Conservation (phyloP, 2,329 filamentous ascomycete genomes). For the Penicillium glabrum region DNA sequence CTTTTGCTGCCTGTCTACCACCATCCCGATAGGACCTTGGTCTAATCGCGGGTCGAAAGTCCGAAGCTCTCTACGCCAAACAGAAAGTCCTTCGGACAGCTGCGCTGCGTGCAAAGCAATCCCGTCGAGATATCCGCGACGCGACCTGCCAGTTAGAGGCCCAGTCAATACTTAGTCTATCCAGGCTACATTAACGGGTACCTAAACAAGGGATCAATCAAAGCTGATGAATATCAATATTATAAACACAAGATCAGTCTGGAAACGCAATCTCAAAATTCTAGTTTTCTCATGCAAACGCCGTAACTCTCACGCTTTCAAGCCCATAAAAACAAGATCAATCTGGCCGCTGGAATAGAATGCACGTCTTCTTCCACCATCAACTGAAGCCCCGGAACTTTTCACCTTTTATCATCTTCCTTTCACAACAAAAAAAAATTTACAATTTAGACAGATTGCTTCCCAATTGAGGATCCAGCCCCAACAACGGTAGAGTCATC, state of each 20-base stretch:
- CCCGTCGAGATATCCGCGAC: background rate
- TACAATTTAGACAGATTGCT: constrained; percentile 18
- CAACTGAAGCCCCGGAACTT: background rate
- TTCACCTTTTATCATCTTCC: background rate
- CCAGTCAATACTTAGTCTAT: background rate
- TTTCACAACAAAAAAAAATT: background rate
- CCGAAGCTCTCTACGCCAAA: background rate
- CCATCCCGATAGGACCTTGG: background rate
- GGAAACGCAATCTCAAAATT: background rate
- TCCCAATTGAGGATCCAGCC: constrained; percentile 12
- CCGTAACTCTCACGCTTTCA: constrained; percentile 28
- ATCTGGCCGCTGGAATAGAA: constrained; percentile 8
- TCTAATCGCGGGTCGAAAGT: too few relatives aligned
- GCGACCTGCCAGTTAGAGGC: background rate
- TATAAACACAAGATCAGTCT: background rate
- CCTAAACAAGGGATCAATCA: background rate
- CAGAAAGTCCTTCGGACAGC: background rate
- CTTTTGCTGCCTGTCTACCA: background rate
- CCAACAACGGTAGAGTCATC: constrained; percentile 25
- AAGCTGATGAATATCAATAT: background rate
- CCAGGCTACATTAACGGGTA: background rate
- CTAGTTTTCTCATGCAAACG: constrained; percentile 15
- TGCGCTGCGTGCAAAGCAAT: background rate
- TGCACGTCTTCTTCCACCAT: background rate
- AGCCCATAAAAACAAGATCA: constrained; percentile 18